Percentiles rank a stretch among this genome's conserved stretches.
phyloP scores from a whole-genome alignment of 441 rosid genomes.

The Eruca vesicaria region DNA sequence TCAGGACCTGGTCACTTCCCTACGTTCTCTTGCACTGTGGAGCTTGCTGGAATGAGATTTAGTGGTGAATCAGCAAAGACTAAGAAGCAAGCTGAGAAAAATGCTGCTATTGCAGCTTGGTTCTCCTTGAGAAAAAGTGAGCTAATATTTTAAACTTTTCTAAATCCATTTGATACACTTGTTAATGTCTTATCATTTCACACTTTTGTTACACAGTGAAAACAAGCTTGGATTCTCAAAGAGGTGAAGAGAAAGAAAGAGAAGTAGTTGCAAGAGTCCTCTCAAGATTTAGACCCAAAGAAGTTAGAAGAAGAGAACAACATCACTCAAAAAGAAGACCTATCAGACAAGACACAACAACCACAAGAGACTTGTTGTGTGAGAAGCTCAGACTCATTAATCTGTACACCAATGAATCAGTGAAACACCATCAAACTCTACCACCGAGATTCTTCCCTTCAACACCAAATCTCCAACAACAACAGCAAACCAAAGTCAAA shows the following conservation, averaged over 20 bases:
- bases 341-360: slow-evolving; percentile 26
- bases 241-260: slow-evolving; percentile 46
- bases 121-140: slow-evolving; percentile 61
- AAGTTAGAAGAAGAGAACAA: slow-evolving; percentile 45
- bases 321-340: slow-evolving; percentile 51
- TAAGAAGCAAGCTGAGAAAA: slow-evolving; percentile 86
- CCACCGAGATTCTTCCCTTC: slow-evolving; percentile 45
- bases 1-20: slow-evolving; percentile 84
- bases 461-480: slow-evolving; percentile 29
- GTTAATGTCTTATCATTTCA: not conserved
- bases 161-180: not conserved
- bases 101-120: slow-evolving; percentile 87
- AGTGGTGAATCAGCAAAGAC: slow-evolving; percentile 71
- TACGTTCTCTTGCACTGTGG: slow-evolving; percentile 62
- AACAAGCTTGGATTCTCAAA: slow-evolving; percentile 42
- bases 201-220: slow-evolving; percentile 38
- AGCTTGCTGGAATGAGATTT: slow-evolving; percentile 74
- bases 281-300: slow-evolving; percentile 49
- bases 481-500: slow-evolving; percentile 20
- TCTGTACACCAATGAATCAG: slow-evolving; percentile 44
- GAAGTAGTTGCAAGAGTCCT: slow-evolving; percentile 52
- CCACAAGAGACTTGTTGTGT: slow-evolving; percentile 20
- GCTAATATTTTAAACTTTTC: not conserved
- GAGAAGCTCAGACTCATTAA: slow-evolving; percentile 47
- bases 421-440: slow-evolving; percentile 42